phyloP scores from a whole-genome alignment of 495 filamentous ascomycete genomes.

The Penicillium cataractarum region DNA sequence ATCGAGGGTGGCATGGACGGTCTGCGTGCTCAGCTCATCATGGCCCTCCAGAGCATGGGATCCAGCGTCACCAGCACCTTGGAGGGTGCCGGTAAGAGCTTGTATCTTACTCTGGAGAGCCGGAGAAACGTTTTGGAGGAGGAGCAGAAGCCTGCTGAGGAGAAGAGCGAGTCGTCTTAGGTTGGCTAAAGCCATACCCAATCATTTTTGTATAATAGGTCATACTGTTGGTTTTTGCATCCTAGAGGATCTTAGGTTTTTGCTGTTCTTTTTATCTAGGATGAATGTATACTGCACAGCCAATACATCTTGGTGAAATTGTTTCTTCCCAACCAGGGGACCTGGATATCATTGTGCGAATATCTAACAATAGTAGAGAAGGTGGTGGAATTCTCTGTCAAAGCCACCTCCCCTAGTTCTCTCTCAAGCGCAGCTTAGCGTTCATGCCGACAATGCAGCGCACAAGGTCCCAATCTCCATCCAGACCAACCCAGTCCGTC shows the following conservation, averaged over 20 bases:
- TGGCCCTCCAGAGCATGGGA: slow-evolving; percentile 74
- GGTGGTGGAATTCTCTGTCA: too few species aligned
- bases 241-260: slow-evolving; percentile 19
- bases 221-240: slow-evolving; percentile 28
- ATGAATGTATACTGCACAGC: slow-evolving; percentile 29
- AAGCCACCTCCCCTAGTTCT: slow-evolving; percentile 17
- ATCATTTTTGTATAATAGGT: slow-evolving; percentile 47
- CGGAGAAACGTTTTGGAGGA: slow-evolving; percentile 77
- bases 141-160: slow-evolving; percentile 51
- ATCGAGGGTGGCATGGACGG: slow-evolving; percentile 82
- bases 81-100: slow-evolving; percentile 74
- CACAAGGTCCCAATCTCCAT: slow-evolving; percentile 93
- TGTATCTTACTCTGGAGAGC: slow-evolving; percentile 85
- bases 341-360: not conserved
- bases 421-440: slow-evolving; percentile 63
- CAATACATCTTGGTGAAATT: slow-evolving; percentile 11
- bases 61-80: slow-evolving; percentile 70
- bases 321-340: not conserved
- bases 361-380: not conserved
- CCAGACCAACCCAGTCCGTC: slow-evolving; percentile 87
- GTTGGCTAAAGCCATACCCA: slow-evolving; percentile 12
- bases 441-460: slow-evolving; percentile 93
- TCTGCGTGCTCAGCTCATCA: slow-evolving; percentile 78
- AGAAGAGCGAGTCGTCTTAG: slow-evolving; percentile 45
- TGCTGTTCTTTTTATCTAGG: slow-evolving; percentile 21